phyloP scores from a whole-genome alignment of 2,329 filamentous ascomycete genomes.

The Pyricularia sp. region DNA sequence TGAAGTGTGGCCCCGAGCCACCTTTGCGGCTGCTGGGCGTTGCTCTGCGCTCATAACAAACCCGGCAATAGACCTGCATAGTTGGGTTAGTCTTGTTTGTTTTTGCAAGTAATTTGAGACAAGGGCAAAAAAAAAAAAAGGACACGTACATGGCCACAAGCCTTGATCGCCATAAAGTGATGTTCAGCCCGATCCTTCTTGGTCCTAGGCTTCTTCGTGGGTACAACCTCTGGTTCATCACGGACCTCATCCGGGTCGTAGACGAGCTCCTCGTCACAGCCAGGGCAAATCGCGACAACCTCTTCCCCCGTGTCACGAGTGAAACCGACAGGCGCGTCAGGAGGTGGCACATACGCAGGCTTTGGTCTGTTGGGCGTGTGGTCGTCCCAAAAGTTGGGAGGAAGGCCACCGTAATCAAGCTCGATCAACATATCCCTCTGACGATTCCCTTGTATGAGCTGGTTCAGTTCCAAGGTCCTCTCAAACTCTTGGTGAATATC shows the following conservation, averaged over 20 bases:
- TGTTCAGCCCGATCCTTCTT: conserved; percentile 51
- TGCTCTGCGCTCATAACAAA: conserved; percentile 45
- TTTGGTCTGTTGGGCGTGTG: conserved; percentile 13
- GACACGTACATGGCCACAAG: conserved; percentile 78
- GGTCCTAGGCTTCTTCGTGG: conserved; percentile 26
- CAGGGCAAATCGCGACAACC: conserved; percentile 67
- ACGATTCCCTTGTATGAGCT: conserved; percentile 11
- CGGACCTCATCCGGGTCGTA: conserved; percentile 40
- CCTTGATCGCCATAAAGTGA: conserved; percentile 85
- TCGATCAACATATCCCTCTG: not conserved
- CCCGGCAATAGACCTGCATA: conserved; percentile 46
- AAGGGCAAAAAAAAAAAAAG: conserved; percentile 1
- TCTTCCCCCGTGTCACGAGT: conserved; percentile 63
- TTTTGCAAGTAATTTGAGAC: not conserved
- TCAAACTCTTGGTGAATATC: not conserved
- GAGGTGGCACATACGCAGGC: conserved; percentile 48
- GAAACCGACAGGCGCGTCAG: conserved; percentile 60
- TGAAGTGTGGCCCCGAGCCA: not conserved
- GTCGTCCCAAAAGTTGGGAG: conserved; percentile 14
- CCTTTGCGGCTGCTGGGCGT: conserved; percentile 21
- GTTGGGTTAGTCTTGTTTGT: not conserved
- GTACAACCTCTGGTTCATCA: conserved; percentile 10
- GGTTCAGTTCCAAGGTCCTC: not conserved
- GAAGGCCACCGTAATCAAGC: conserved; percentile 3
- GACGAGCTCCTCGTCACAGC: conserved; percentile 74